Conservation (phyloP, 2,329 filamentous ascomycete genomes). For the Alternaria infectoria region DNA sequence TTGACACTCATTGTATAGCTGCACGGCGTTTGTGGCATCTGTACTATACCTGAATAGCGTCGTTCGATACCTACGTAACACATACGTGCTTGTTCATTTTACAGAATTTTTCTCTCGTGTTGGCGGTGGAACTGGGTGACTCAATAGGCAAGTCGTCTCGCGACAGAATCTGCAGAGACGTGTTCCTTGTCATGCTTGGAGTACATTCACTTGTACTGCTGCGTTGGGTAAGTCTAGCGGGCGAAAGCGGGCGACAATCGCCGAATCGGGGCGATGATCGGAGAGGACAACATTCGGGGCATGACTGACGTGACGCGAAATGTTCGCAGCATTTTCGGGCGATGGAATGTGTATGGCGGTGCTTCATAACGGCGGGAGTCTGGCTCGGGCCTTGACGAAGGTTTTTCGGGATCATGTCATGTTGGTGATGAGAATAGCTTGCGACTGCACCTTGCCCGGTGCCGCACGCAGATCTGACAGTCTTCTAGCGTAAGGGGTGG, state of each 20-base stretch:
- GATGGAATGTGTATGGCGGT: neutral
- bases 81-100: slow-evolving; percentile 1
- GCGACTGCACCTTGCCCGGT: neutral
- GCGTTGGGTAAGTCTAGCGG: slow-evolving; percentile 19
- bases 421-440: neutral
- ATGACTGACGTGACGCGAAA: neutral
- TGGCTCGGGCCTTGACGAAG: neutral
- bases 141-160: neutral
- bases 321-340: neutral
- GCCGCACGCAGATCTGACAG: neutral
- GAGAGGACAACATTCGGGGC: slow-evolving; percentile 3
- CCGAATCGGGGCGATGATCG: slow-evolving; percentile 6
- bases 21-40: slow-evolving; percentile 11
- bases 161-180: slow-evolving; percentile 1
- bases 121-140: neutral
- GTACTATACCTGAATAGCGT: slow-evolving; percentile 13
- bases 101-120: neutral
- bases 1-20: slow-evolving; percentile 11
- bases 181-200: neutral
- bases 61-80: slow-evolving; percentile 19
- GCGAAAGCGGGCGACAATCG: slow-evolving; percentile 5
- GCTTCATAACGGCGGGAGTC: neutral
- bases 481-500: neutral
- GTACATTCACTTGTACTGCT: slow-evolving; percentile 7
- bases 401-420: neutral